These are phyloP conservation scores for Lactarius deliciosus DNA, from an alignment of 768 basidiomycete species.

Conservation along the genomic window DNA sequence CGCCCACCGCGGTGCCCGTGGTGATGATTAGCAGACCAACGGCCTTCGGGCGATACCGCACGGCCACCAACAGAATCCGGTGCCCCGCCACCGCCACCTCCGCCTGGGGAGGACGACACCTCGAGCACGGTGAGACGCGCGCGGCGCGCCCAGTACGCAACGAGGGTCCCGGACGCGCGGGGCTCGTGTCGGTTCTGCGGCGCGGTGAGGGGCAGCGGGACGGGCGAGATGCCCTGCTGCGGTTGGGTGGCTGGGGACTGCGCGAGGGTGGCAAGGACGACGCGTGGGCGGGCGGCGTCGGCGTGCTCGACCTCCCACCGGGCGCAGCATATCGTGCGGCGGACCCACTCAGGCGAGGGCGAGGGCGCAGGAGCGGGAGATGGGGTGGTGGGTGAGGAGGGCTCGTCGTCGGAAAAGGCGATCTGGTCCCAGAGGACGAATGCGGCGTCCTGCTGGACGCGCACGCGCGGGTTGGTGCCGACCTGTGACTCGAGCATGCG, in stretches of 20 bases:
- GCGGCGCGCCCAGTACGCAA: slow-evolving; percentile 64
- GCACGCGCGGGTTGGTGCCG: slow-evolving; percentile 76
- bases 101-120: slow-evolving; percentile 42
- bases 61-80: slow-evolving; percentile 22
- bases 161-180: slow-evolving; percentile 61
- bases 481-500: slow-evolving; percentile 87
- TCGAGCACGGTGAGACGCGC: slow-evolving; percentile 59
- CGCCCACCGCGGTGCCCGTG: slow-evolving; percentile 23
- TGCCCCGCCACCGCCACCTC: neutral
- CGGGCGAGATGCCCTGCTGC: slow-evolving; percentile 44
- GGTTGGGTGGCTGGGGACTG: slow-evolving; percentile 19
- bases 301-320: slow-evolving; percentile 69
- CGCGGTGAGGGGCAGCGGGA: slow-evolving; percentile 64
- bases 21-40: slow-evolving; percentile 25
- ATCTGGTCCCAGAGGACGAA: slow-evolving; percentile 82
- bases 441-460: slow-evolving; percentile 79
- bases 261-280: slow-evolving; percentile 57
- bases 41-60: slow-evolving; percentile 34
- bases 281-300: slow-evolving; percentile 42
- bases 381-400: slow-evolving; percentile 29
- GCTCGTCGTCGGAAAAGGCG: slow-evolving; percentile 44
- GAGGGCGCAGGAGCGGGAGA: slow-evolving; percentile 32
- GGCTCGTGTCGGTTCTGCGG: slow-evolving; percentile 57
- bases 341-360: slow-evolving; percentile 78
- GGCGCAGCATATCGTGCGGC: slow-evolving; percentile 80